A percentile compares a stretch with the other conserved stretches of the same genome.
phyloP scores from a whole-genome alignment of 1,139 yeast genomes.

The Suhomyces bolitotheri region DNA sequence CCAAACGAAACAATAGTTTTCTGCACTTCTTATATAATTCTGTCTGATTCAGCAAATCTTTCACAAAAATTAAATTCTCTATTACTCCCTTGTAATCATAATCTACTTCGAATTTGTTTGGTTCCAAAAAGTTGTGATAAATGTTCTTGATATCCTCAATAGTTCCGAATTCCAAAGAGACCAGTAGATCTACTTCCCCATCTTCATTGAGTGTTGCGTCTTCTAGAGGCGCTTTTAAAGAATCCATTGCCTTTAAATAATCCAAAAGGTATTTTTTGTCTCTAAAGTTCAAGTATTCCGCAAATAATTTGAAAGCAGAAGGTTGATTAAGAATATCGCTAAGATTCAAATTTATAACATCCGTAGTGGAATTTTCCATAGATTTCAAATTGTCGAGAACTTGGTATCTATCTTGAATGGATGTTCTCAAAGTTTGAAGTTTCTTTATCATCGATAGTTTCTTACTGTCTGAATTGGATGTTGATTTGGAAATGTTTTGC shows the following conservation, averaged over 20 bases:
- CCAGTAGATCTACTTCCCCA: conserved; percentile 23
- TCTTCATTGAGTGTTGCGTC: conserved; percentile 33
- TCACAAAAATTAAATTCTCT: conserved; percentile 7
- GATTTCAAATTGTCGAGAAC: neutral
- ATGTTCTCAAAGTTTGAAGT: conserved; percentile 14
- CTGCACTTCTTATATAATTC: conserved; percentile 50
- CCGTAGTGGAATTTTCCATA: conserved; percentile 1
- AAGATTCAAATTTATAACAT: conserved; percentile 15
- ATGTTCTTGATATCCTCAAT: conserved; percentile 43
- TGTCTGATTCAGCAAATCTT: conserved; percentile 2
- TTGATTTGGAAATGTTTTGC: conserved; percentile 12
- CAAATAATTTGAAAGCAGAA: conserved; percentile 50
- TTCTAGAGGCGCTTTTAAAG: conserved; percentile 71
- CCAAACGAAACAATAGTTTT: conserved; percentile 56
- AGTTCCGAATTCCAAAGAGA: conserved; percentile 43
- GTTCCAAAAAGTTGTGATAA: conserved; percentile 10
- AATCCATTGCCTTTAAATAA: conserved; percentile 69
- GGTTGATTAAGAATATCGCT: conserved; percentile 36
- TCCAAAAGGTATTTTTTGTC: conserved; percentile 48
- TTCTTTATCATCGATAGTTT: conserved; percentile 12
- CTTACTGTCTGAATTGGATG: conserved; percentile 6
- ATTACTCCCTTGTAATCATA: conserved; percentile 8
- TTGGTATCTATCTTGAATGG: conserved; percentile 12
- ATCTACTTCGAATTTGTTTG: conserved; percentile 9
- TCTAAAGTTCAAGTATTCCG: conserved; percentile 55